Base-by-base conservation (phyloP, 1,284 basidiomycete genomes). In the Pterula multifida region DNA sequence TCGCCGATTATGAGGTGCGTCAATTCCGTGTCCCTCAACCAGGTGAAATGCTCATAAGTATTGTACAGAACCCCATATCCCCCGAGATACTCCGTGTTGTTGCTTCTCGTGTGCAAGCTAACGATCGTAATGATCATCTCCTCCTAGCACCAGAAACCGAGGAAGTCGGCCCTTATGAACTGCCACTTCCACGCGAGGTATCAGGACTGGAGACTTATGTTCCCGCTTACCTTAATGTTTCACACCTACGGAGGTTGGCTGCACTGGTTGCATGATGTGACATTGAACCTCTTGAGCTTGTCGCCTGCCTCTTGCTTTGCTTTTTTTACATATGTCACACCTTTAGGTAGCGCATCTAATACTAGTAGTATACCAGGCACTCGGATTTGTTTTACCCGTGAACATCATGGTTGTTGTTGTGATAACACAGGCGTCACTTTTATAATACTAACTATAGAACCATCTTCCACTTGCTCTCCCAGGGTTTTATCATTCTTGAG, bases 41-140 rank as follows among this genome's bases (percentile, higher is more conserved):
- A 13, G 53, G 51, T 54, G 45, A 55, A 54, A 50, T 44, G 36
- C 55, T 52, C 2, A 45, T 26, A 32, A 15, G 32, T 25, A 44
- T 36, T 36, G 46, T 52, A 26, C 64, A 96, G 85, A 92, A 90
- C 57, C 94, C 94, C 3, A 95, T 98, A 59, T 93, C 93, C 0
- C 89, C 91, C 26, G 94, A 98, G 67, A 97, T 98, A 53, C 73
- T 98, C 46, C 86, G 90, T 52, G 90, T 96, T n/a, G 94, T 98
- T 45, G 91, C 93, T 36, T 89, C 91, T 36, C 79, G 93, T 50
- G 93, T 97, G 47, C 83, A 90, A 60, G 87, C 91, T 49, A 92
- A 94, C 65, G 94, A 97, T 67, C 85, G 91, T 61, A 92, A 90
- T 61, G 94, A 98, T 65, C 93, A 96, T 63, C 74, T 98, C 26